Evolutionary conservation across 306 rosid species (phyloP).

Genomic region (Prunus fruticosa): DNA sequence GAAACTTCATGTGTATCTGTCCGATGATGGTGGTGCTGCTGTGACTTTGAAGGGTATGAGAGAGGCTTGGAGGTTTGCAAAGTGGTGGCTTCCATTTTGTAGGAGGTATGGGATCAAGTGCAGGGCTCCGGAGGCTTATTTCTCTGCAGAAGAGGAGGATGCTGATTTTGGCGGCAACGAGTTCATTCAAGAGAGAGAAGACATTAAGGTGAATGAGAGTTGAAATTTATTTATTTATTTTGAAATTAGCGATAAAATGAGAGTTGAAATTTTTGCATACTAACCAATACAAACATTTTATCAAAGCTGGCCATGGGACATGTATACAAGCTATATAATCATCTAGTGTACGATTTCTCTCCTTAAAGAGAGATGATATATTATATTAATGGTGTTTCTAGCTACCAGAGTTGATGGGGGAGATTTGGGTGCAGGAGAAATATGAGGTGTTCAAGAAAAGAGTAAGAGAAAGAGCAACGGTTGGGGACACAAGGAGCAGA

Average conservation of each 20-base stretch:
- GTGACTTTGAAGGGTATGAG: conserved; percentile 46
- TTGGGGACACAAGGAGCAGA: conserved; percentile 15
- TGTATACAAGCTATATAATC: too few relatives aligned
- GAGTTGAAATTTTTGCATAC: not conserved
- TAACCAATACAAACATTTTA: not conserved
- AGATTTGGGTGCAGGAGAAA: conserved; percentile 38
- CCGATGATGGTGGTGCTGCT: conserved; percentile 65
- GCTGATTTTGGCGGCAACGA: conserved; percentile 21
- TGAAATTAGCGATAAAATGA: too few relatives aligned
- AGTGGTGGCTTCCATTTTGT: conserved; percentile 70
- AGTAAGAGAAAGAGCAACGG: conserved; percentile 10
- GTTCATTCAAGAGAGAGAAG: conserved; percentile 32
- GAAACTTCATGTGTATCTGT: conserved; percentile 68
- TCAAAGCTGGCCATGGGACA: too few relatives aligned
- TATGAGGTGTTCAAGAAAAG: conserved; percentile 42
- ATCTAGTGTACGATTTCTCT: too few relatives aligned
- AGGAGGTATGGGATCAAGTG: conserved; percentile 33
- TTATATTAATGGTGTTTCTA: not conserved
- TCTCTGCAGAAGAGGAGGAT: conserved; percentile 32
- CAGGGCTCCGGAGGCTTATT: conserved; percentile 62
- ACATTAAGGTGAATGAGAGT: conserved; percentile 28
- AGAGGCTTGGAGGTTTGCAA: conserved; percentile 52
- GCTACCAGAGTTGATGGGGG: not conserved
- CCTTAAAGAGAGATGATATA: too few relatives aligned
- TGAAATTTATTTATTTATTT: not conserved